Evolutionary conservation across 306 rosid species (phyloP), one percentile per base, ranked within the genome.

Genomic region (Begonia fuchsioides): DNA sequence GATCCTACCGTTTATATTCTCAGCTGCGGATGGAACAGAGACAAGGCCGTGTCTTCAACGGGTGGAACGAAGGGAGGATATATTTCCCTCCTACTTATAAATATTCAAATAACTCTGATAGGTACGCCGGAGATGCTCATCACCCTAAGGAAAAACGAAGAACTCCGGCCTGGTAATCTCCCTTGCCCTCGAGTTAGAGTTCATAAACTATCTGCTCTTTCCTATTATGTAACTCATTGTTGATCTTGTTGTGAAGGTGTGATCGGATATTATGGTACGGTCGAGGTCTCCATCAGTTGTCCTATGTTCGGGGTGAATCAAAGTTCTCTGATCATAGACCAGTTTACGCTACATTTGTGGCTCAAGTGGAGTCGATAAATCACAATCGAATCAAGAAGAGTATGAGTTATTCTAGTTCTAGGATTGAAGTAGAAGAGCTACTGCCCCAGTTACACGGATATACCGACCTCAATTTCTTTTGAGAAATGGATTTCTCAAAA

Each of bases 11-110:
- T 55, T 50, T 61, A 51, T 32, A 19, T 49, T 67, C 72, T 69
- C 88, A 92, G 99, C 66, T 92, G 47, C 76, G 87, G 58, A 80
- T 86, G 13, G 96, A 92, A 62, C 94, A 57, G 44, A 76, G 76
- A 58, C 74, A 65, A 12, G 94, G 99, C 17, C 83, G 76, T 3
- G 93, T 92, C 44, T 92, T 92, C 49, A 75, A 69, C 55, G 94
- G 93, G 58, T 92, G 99, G 99, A 73, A 57, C 50, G 99, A 92
- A 63, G 98, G 99, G 67, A 78, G 47, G 68, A 86, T 92, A 67
- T 92, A 79, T 60, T 92, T 92, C 67, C 99, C 99, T 73, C 99
- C 99, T 10, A 92, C 99, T 32, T 92, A 92, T 77, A 92, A 92
- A 69, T 92, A 92, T 61, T 82, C 95, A 12, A 79, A 86, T 70